Evolutionary conservation across 2,329 filamentous ascomycete genomes (phyloP).

Genomic region (Aureobasidium sp.): DNA sequence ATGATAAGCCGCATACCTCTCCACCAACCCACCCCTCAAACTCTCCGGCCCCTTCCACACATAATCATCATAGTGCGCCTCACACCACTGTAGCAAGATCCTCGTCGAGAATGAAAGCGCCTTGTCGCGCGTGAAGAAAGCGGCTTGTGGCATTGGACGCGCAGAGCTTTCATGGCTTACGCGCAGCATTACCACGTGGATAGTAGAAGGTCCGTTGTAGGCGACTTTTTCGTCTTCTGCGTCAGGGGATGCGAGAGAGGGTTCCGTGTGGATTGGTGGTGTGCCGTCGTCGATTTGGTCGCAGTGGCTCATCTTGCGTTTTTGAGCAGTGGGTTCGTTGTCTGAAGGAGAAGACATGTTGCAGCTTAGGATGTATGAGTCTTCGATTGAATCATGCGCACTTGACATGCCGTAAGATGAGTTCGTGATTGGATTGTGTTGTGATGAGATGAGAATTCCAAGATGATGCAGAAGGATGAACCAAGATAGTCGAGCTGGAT

Average conservation of each 20-base stretch:
- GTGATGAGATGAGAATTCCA: background rate
- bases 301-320: background rate
- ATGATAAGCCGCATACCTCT: background rate
- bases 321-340: background rate
- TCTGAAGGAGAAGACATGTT: background rate
- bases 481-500: no score
- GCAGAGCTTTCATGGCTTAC: background rate
- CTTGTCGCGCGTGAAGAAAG: background rate
- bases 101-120: background rate
- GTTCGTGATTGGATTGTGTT: background rate
- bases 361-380: background rate
- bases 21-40: background rate
- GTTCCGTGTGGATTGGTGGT: background rate
- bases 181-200: background rate
- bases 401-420: background rate
- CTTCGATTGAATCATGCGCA: background rate
- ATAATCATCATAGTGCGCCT: background rate
- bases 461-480: background rate
- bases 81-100: constrained; percentile 3
- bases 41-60: background rate
- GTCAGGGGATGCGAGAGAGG: background rate
- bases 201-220: background rate
- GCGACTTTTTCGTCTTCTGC: background rate
- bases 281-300: background rate
- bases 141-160: background rate